phyloP scores from a whole-genome alignment of 352 stramenopile species.

The Phytophthora fragariae region DNA sequence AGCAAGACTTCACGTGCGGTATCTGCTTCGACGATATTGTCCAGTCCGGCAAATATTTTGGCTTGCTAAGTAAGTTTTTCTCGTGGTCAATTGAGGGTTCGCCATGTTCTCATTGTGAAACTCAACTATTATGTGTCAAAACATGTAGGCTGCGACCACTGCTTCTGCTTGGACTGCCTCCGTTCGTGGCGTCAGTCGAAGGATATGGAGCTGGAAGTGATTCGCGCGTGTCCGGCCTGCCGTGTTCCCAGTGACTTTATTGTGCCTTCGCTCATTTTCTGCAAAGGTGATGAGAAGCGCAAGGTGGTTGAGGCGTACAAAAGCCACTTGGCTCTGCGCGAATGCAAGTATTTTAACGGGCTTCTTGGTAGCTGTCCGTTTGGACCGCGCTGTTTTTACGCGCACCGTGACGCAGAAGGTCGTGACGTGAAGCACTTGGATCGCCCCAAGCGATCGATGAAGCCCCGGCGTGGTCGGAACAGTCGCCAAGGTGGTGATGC shows the following conservation, averaged over 20 bases:
- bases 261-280: conserved; percentile 82
- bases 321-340: conserved; percentile 70
- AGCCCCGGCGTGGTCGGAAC: conserved; percentile 31
- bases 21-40: conserved; percentile 89
- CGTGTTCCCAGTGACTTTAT: conserved; percentile 78
- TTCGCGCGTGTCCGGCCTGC: conserved; percentile 70
- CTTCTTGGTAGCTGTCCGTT: conserved; percentile 75
- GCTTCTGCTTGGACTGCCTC: conserved; percentile 81
- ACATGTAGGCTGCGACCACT: conserved; percentile 67
- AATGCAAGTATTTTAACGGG: conserved; percentile 87
- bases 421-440: conserved; percentile 77
- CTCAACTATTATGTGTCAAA: not conserved
- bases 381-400: conserved; percentile 80
- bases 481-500: conserved; percentile 29
- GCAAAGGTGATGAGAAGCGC: conserved; percentile 64
- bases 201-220: conserved; percentile 76
- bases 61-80: conserved; percentile 64
- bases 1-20: conserved; percentile 73
- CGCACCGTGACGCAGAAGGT: conserved; percentile 64
- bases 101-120: not conserved
- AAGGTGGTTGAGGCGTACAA: conserved; percentile 77
- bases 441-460: conserved; percentile 48
- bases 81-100: not conserved
- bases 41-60: conserved; percentile 79
- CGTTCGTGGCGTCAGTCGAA: conserved; percentile 78